Base-by-base conservation (phyloP, 2,329 filamentous ascomycete genomes). In the Phaeosphaeriaceae sp. region DNA sequence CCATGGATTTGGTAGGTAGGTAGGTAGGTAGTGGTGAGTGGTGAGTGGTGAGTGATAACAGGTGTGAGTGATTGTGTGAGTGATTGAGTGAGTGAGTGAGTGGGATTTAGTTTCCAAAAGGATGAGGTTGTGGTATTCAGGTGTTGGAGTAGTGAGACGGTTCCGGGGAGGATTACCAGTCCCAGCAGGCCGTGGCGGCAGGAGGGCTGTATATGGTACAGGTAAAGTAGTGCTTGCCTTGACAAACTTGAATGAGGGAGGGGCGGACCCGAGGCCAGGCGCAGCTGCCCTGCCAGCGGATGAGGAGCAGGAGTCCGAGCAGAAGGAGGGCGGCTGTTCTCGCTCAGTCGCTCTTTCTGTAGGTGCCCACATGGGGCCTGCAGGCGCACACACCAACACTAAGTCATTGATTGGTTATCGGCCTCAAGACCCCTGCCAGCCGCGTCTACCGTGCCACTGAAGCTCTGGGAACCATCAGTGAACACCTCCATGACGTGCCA, bases 131-230 rank as follows among this genome's bases (percentile, higher is more conserved):
- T n/a, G n/a, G n/a, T n/a, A n/a, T n/a, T n/a, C n/a, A n/a, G 23
- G 23, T 26, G 23, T 2, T 50, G 45, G 41, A 37, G 46, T 43
- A 6, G 40, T 38, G 23, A n/a, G n/a, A n/a, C n/a, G n/a, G n/a
- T n/a, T n/a, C n/a, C n/a, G n/a, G n/a, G n/a, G n/a, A n/a, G n/a
- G n/a, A n/a, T n/a, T n/a, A n/a, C n/a, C n/a, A n/a, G n/a, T n/a
- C n/a, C n/a, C n/a, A n/a, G n/a, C n/a, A n/a, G n/a, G n/a, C n/a
- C n/a, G n/a, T n/a, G n/a, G n/a, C 61, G 64, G 65, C 66, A 58
- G 61, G 55, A 54, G 58, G 60, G 60, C 61, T 58, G 65, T 70
- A 69, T 68, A 68, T 65, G 53, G 58, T 56, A 48, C 50, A 41
- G 23, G 11, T 26, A 2, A 11, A 26, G 23, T 26, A 7, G 11